A percentile compares a stretch with the other conserved stretches of the same genome.
These are phyloP conservation scores for Teunomyces lycoperdinae DNA, from an alignment of 805 yeast species.

Conservation along the genomic window DNA sequence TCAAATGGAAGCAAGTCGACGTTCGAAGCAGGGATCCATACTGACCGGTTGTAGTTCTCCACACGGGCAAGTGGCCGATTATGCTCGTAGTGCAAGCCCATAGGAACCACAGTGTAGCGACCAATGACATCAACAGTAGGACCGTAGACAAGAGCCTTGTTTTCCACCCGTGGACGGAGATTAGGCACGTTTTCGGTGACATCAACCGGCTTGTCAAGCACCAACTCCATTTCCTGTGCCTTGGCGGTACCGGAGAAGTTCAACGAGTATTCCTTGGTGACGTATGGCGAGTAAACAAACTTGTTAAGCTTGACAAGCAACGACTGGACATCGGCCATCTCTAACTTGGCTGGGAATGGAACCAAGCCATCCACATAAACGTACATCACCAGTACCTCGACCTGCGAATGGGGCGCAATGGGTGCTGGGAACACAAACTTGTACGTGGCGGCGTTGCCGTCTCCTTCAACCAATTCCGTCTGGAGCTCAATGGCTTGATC, in stretches of 20 bases:
- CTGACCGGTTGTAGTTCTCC: conserved; percentile 59
- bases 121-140: conserved; percentile 44
- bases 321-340: conserved; percentile 59
- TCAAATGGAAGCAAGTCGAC: conserved; percentile 66
- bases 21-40: conserved; percentile 88
- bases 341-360: conserved; percentile 66
- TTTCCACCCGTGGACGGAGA: conserved; percentile 35
- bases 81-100: conserved; percentile 61
- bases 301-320: conserved; percentile 54
- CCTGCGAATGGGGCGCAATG: conserved; percentile 58
- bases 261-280: conserved; percentile 47
- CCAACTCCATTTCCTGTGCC: conserved; percentile 45
- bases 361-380: conserved; percentile 45
- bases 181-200: conserved; percentile 23
- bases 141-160: conserved; percentile 49
- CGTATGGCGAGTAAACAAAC: conserved; percentile 60
- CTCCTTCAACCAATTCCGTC: conserved; percentile 17
- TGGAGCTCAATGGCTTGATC: conserved; percentile 24
- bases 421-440: conserved; percentile 58
- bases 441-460: conserved; percentile 22
- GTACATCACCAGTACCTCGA: conserved; percentile 47
- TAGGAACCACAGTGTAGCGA: conserved; percentile 47
- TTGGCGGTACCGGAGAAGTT: conserved; percentile 43
- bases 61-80: conserved; percentile 64
- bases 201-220: conserved; percentile 15